These are phyloP conservation scores for Ganoderma sinense DNA, from an alignment of 1,284 basidiomycete species.

Conservation along the genomic window DNA sequence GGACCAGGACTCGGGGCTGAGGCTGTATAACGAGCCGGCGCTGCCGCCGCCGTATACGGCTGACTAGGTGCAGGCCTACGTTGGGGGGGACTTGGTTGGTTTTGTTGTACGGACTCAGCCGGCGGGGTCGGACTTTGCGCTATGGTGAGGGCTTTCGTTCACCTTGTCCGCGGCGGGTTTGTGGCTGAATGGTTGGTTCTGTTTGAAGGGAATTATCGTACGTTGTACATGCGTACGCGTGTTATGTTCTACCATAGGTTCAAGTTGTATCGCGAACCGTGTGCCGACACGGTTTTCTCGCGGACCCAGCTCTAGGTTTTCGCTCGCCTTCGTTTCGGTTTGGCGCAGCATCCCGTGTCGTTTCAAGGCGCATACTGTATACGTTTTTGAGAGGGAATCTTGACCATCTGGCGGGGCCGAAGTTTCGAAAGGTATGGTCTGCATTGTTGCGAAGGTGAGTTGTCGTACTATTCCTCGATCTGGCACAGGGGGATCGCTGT, in stretches of 20 bases:
- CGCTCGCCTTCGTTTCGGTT: not conserved
- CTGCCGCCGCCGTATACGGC: slow-evolving; percentile 25
- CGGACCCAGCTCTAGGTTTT: not conserved
- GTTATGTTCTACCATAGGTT: not conserved
- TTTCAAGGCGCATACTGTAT: too few species aligned
- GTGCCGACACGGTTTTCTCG: not conserved
- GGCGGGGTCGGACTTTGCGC: not conserved
- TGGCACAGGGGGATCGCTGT: not conserved
- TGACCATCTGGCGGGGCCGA: too few species aligned
- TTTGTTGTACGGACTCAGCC: not conserved
- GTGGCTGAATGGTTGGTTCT: not conserved
- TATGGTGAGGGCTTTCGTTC: not conserved
- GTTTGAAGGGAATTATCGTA: not conserved
- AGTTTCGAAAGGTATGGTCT: not conserved
- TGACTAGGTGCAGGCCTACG: not conserved
- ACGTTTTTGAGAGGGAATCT: too few species aligned
- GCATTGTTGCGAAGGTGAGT: not conserved
- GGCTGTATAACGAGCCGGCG: slow-evolving; percentile 22
- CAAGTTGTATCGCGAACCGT: not conserved
- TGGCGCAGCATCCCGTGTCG: not conserved
- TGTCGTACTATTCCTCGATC: not conserved
- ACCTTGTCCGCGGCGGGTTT: not conserved
- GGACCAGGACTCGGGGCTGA: slow-evolving; percentile 25
- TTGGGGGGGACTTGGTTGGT: not conserved
- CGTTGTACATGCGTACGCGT: not conserved